These are phyloP conservation scores for Quercus ilex DNA, from an alignment of 306 rosid genomes.

Conservation along the genomic window DNA sequence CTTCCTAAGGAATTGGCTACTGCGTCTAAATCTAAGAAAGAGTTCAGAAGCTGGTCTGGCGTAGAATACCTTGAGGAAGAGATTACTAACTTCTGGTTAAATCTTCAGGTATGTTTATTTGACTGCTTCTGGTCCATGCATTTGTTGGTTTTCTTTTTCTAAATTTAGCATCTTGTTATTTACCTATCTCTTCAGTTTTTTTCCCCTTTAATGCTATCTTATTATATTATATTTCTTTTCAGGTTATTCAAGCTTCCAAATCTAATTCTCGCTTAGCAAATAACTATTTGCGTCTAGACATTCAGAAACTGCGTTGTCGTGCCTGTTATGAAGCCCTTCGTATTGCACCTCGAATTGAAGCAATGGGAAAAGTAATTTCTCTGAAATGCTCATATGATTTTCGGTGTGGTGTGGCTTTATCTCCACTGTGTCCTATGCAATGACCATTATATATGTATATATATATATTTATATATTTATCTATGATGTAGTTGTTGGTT, in stretches of 20 bases:
- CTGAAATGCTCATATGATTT: too few relatives aligned
- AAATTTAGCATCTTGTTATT: not conserved
- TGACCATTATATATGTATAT: too few relatives aligned
- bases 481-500: too few relatives aligned
- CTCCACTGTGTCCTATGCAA: too few relatives aligned
- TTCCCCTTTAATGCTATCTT: conserved; percentile 15
- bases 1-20: conserved; percentile 60
- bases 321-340: not conserved
- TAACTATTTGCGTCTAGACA: conserved; percentile 72
- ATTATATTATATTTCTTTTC: conserved; percentile 9
- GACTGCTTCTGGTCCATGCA: conserved; percentile 14
- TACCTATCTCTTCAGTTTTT: conserved; percentile 1
- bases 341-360: too few relatives aligned
- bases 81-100: conserved; percentile 71
- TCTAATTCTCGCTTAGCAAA: conserved; percentile 92
- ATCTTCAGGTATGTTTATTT: conserved; percentile 50
- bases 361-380: too few relatives aligned
- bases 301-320: conserved; percentile 53
- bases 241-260: conserved; percentile 89
- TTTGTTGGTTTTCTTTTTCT: not conserved
- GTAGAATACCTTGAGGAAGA: conserved; percentile 74
- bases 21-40: conserved; percentile 49
- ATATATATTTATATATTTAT: too few relatives aligned
- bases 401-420: too few relatives aligned
- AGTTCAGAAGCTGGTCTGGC: conserved; percentile 91